Evolutionary conservation across 2,329 filamentous ascomycete species (phyloP).

Genomic region (Colletotrichum orchidophilum): DNA sequence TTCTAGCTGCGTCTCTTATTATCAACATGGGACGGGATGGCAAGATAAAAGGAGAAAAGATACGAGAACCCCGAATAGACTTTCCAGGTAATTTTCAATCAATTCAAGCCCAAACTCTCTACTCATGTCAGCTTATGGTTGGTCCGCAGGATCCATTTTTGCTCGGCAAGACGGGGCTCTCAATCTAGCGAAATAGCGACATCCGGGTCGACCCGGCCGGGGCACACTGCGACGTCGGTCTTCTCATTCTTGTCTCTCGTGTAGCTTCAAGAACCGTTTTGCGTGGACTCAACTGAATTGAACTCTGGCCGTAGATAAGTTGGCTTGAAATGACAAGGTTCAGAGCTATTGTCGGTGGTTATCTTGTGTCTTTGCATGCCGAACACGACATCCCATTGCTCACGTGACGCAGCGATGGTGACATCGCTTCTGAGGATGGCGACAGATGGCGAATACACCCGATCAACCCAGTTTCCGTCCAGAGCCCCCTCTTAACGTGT

Average conservation of each 20-base stretch:
- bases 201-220: neutral
- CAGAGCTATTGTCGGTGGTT: neutral
- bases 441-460: slow-evolving; percentile 31
- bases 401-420: slow-evolving; percentile 32
- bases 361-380: neutral
- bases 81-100: too few species aligned
- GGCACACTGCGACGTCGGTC: neutral
- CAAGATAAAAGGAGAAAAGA: too few species aligned
- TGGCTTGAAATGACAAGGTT: too few species aligned
- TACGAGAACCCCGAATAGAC: too few species aligned
- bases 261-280: neutral
- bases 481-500: neutral
- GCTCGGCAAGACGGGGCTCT: neutral
- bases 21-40: too few species aligned
- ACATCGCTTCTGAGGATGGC: slow-evolving; percentile 30
- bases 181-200: neutral
- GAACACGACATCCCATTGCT: neutral
- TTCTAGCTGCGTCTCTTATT: too few species aligned
- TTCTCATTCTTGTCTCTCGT: neutral
- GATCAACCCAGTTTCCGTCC: slow-evolving; percentile 12
- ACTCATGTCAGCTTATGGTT: neutral
- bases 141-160: neutral
- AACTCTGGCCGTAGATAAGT: neutral
- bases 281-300: neutral
- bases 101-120: too few species aligned